A percentile compares a stretch with the other conserved stretches of the same genome.
Evolutionary conservation across 441 rosid genomes (phyloP).

Genomic region (Syzygium syzygioides): DNA sequence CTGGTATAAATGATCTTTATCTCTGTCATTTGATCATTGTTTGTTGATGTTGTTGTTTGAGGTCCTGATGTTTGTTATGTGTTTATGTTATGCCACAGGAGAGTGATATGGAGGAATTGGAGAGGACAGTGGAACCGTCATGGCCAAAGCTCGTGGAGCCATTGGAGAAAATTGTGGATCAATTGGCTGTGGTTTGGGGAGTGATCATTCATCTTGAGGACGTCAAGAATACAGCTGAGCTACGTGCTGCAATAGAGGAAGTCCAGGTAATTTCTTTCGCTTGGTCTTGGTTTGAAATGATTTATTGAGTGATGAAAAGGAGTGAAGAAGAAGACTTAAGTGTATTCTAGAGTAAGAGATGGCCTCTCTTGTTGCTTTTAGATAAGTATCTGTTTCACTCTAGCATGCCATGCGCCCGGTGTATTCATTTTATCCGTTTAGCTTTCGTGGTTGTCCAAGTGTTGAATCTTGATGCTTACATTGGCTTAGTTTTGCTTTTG

Average conservation of each 20-base stretch:
- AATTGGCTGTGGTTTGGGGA: constrained; percentile 62
- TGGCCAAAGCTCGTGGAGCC: constrained; percentile 89
- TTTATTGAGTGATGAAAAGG: neutral
- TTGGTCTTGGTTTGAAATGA: neutral
- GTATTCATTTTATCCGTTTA: neutral
- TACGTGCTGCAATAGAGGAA: constrained; percentile 81
- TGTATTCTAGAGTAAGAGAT: neutral
- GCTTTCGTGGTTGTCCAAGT: neutral
- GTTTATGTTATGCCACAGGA: constrained; percentile 32
- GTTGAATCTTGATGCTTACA: neutral
- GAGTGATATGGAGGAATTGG: constrained; percentile 62
- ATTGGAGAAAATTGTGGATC: constrained; percentile 65
- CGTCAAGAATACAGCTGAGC: constrained; percentile 74
- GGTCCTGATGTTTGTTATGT: neutral
- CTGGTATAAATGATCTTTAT: constrained; percentile 33
- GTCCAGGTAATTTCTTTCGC: constrained; percentile 43
- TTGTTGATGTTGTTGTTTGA: neutral
- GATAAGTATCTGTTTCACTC: neutral
- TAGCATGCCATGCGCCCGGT: neutral
- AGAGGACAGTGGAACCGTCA: constrained; percentile 66
- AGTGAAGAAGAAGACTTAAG: neutral
- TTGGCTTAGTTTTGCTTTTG: neutral
- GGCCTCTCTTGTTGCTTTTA: neutral
- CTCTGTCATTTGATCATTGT: neutral
- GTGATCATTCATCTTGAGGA: constrained; percentile 60